Base-by-base conservation (phyloP, 495 filamentous ascomycete species). In the Neurospora hispaniola region DNA sequence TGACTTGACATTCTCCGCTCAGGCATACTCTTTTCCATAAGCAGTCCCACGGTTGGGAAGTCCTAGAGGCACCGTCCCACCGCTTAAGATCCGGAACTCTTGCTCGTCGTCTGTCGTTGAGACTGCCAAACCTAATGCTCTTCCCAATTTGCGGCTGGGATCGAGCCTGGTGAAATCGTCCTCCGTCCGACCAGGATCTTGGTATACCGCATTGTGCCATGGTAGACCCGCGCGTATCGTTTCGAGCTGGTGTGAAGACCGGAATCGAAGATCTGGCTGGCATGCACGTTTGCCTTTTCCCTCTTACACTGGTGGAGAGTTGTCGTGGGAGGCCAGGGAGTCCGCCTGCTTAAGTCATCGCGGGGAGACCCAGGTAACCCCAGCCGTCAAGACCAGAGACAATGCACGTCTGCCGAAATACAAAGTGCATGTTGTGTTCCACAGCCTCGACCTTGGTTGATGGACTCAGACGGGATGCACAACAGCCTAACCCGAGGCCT, bases 61-160 rank as follows among this genome's bases (percentile, higher is more conserved):
- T 82, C 74, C 81, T 85, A 18, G 81, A 83, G 20, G 78, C 78
- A n/a, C 88, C 89, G 75, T 89, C 86, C 86, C 88, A 91, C 79
- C 85, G 84, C 75, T 79, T 84, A 14, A 87, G 70, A 40, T 75
- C 79, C 20, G 69, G 71, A 69, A 73, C 74, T 42, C 74, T 75
- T 38, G 75, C 73, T 14, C 71, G 43, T 40, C 69, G 71, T 69
- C 74, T 71, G n/a, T 75, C 76, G 59, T 72, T 71, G 20, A 71
- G 10, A n/a, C 74, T 78, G 18, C 77, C 74, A 31, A 62, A 62
- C 54, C 54, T 62, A 16, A 62, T 62, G 6, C 23, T 31, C 54
- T 62, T 62, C 20, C 23, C 12, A 5, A 16, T 62, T 27, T 16
- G 54, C 54, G 12, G 23, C 5, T 62, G 54, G 23, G 23, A 62